Evolutionary conservation across 2,329 filamentous ascomycete species (phyloP), one percentile per base, ranked within the genome.

Genomic region (Epichloe sp.): DNA sequence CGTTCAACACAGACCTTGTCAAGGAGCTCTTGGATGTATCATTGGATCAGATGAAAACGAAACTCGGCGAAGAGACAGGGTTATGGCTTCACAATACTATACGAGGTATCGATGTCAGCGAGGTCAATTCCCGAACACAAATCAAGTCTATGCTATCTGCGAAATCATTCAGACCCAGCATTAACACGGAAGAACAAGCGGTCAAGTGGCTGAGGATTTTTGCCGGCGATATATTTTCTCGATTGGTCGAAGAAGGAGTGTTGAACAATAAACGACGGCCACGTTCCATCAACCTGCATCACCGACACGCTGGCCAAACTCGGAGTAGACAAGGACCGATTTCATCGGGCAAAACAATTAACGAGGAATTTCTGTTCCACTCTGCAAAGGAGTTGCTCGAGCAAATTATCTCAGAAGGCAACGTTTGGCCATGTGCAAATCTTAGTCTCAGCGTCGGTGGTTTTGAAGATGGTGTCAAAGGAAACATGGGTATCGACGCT

Each of bases 121-220:
- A 96, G 66, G 88, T 98, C 57, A 96, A 88, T 61, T 79, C 88
- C 31, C 77, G 91, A 48, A 95, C 89, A 1, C 87, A 93, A 61
- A 95, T 96, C 71, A 96, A 97, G 65, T 93, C 86, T 15, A 97
- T 98, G 90, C 74, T 97, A 14, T 96, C 89, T 1, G 90, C 93
- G 19, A 98, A 98, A 64, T 94, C 89, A 0, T 98, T 98, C 62
- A 78, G 87, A 26, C 93, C 93, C 0, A 81, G 77, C 51, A 91
- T 97, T 63, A 86, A 82, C 58, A 84, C 76, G 2, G 71, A 79
- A 17, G 88, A 93, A 21, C 87, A 95, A 64, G 91, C 84, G 1
- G 72, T 79, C 23, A 83, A 82, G 54, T 98, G 93, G 93, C 73
- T 98, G 40, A 78, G 84, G 11, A 96, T 98, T 50, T 97, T 97